Percentiles rank a stretch among this genome's conserved stretches.
Conservation (phyloP, 2,329 filamentous ascomycete species). For the Dactylellina sp. region DNA sequence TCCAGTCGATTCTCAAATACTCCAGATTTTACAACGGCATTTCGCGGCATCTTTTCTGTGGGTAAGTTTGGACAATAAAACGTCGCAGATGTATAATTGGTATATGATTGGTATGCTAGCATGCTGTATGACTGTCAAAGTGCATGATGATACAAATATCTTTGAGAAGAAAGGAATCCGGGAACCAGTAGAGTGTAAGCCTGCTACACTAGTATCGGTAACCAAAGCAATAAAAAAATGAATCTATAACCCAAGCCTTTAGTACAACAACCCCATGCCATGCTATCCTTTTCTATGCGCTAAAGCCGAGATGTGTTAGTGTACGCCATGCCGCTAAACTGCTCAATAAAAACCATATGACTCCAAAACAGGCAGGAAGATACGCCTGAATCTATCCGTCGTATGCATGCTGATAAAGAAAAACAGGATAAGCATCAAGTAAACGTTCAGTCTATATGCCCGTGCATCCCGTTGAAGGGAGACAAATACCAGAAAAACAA, state of each 20-base stretch:
- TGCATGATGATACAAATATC: constrained; percentile 33
- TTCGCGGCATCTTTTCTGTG: constrained; percentile 25
- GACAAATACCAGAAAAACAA: constrained; percentile 22
- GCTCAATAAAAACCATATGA: constrained; percentile 39
- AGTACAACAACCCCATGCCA: constrained; percentile 41
- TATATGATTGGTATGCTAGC: constrained; percentile 35
- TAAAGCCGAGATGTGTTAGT: constrained; percentile 39
- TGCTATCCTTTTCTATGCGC: constrained; percentile 33
- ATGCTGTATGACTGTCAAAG: constrained; percentile 35
- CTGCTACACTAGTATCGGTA: constrained; percentile 17
- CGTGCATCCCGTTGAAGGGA: constrained; percentile 16
- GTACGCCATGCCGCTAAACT: constrained; percentile 54
- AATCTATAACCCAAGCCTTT: constrained; percentile 43
- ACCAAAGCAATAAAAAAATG: constrained; percentile 32
- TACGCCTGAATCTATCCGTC: constrained; percentile 15
- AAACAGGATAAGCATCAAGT: constrained; percentile 17
- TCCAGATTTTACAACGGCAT: constrained; percentile 29
- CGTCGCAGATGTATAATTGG: constrained; percentile 26
- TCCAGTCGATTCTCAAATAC: constrained; percentile 47
- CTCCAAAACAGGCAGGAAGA: constrained; percentile 28
- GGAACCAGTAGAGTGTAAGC: constrained; percentile 13
- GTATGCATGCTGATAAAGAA: constrained; percentile 39
- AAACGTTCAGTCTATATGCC: constrained; percentile 42
- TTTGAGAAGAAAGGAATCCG: constrained; percentile 35
- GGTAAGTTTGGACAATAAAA: constrained; percentile 16